Evolutionary conservation across 1,139 yeast species (phyloP), one percentile per base, ranked within the genome.

Genomic region (Oligophagozyma castellii): DNA sequence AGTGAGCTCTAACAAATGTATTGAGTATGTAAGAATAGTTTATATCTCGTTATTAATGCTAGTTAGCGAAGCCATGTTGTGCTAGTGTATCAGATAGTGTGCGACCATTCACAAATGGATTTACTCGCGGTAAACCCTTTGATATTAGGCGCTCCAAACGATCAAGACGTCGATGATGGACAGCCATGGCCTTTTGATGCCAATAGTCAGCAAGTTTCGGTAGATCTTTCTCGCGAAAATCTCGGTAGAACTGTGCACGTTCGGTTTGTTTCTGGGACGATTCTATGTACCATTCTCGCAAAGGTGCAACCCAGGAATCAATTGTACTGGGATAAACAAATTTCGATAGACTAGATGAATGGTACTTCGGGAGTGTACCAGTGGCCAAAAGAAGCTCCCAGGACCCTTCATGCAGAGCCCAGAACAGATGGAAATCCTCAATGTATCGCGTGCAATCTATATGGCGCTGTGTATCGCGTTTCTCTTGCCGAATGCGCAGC

Each of bases 341-440:
- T 18, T 18, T 10, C n/a, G n/a, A n/a, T n/a, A n/a, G n/a, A n/a
- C n/a, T n/a, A n/a, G n/a, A n/a, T n/a, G n/a, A n/a, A n/a, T n/a
- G n/a, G n/a, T n/a, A n/a, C 10, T 18, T 18, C 8, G 20, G 20
- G 8, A 18, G 7, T 18, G 7, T 10, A 7, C 36, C 37, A n/a
- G 33, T 28, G 12, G 29, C 33, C 14, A 46, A 21, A 14, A 28
- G 32, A 11, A 40, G 35, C 29, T 51, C 56, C 56, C 56, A 51
- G 5, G 34, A 26, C 4, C 51, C 53, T 24, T 51, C 56, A 23
- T 44, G 42, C 18, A 38, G n/a, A 3, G 53, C 53, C 52, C 53
- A 45, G n/a, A 26, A 8, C 4, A 39, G 37, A 22, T 38, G 29
- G 12, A 28, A 16, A 24, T 48, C 44, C 5, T 47, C 26, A 7